Percentiles rank a stretch among this genome's conserved stretches.
These are phyloP conservation scores for Fragilaria crotonensis DNA, from an alignment of 108 stramenopile species.

Conservation along the genomic window DNA sequence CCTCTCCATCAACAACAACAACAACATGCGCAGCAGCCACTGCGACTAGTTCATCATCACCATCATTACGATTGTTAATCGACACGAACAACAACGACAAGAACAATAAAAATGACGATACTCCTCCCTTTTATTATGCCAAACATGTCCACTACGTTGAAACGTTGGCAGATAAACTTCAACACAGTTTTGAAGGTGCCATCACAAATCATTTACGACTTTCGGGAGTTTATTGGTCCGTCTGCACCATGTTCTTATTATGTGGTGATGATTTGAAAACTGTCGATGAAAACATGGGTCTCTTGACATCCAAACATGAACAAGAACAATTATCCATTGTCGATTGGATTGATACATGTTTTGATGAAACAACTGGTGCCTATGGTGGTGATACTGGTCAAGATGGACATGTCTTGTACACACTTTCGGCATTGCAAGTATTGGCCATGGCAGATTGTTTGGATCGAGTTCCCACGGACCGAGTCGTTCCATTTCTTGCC, in stretches of 20 bases:
- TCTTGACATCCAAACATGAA: slow-evolving; percentile 5
- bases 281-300: slow-evolving; percentile 52
- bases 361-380: slow-evolving; percentile 66
- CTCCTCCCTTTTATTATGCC: slow-evolving; percentile 52
- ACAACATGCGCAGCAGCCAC: too few relatives aligned
- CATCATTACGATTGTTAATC: too few relatives aligned
- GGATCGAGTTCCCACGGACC: slow-evolving; percentile 19
- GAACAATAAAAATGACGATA: too few relatives aligned
- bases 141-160: slow-evolving; percentile 75
- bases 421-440: slow-evolving; percentile 95
- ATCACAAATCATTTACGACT: slow-evolving; percentile 91
- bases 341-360: slow-evolving; percentile 91
- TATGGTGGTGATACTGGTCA: slow-evolving; percentile 95
- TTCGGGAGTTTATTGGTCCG: slow-evolving; percentile 97
- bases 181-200: slow-evolving; percentile 83
- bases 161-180: slow-evolving; percentile 61
- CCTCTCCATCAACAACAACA: too few relatives aligned
- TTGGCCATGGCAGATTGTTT: slow-evolving; percentile 76
- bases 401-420: slow-evolving; percentile 96
- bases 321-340: slow-evolving; percentile 49
- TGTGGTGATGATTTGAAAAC: slow-evolving; percentile 24
- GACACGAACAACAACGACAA: too few relatives aligned
- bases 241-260: slow-evolving; percentile 20
- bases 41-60: too few relatives aligned
- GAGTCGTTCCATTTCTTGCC: slow-evolving; percentile 64